Base-by-base conservation (phyloP, 2,329 filamentous ascomycete species). In the Penicillium hesseltinei region DNA sequence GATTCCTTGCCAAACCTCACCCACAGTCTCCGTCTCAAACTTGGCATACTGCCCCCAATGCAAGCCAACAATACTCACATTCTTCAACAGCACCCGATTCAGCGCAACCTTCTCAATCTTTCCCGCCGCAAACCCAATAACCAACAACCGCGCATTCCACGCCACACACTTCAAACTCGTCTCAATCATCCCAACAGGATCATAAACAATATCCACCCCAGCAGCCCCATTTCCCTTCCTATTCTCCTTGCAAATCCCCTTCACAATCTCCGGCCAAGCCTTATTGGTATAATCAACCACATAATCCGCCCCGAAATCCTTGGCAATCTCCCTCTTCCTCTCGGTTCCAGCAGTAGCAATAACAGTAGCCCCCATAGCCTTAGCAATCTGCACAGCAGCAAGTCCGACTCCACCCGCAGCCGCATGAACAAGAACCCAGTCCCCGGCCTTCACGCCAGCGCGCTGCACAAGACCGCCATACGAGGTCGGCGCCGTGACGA, bases 81-180 rank as follows among this genome's bases (percentile, higher is more conserved):
- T 97, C 83, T 97, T 97, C 65, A 97, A 78, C 61, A 97, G 76
- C 27, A 97, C 91, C 74, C 93, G 88, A 75, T 97, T 97, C 79
- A 95, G 86, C 13, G 92, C 89, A 42, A 97, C 85, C 78, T 94
- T 95, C 77, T 97, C 93, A 65, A 97, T 96, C 50, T 80, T 81
- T 0, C 91, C 91, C 0, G 87, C 90, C 0, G 92, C 92, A 71
- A 97, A 97, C 0, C 93, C 93, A 64, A 97, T 88, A 5, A 97
- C 86, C 43, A 97, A 77, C 54, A 97, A 82, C 13, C 92, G 84
- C 1, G 90, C 93, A 73, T 96, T 96, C 92, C 92, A 97, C 4
- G 91, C 89, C 4, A 89, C 90, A 77, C 93, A 97, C 77, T 96
- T 96, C 65, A 92, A 90, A 65, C 88, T 91, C 71, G 86, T 83